phyloP scores from a whole-genome alignment of 306 rosid genomes.

The Quercus ilex region DNA sequence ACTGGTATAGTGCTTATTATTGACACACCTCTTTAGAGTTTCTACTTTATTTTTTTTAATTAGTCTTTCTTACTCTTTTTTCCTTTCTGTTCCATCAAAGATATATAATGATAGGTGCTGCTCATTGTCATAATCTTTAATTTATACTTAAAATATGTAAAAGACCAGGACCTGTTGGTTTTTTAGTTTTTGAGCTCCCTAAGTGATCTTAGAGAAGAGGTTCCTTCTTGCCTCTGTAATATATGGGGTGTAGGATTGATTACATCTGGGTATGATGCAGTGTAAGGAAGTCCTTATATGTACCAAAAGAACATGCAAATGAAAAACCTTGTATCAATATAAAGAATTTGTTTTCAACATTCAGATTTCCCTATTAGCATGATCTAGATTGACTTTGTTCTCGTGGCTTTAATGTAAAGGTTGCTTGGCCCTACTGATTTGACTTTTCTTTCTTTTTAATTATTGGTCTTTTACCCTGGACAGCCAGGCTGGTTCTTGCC shows the following conservation, averaged over 20 bases:
- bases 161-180: neutral
- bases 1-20: constrained; percentile 59
- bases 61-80: neutral
- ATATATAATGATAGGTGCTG: constrained; percentile 11
- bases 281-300: constrained; percentile 7
- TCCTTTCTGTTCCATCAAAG: neutral
- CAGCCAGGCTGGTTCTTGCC: constrained; percentile 99
- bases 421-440: constrained; percentile 27
- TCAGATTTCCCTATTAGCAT: neutral
- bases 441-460: constrained; percentile 23
- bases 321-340: neutral
- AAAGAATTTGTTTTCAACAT: neutral
- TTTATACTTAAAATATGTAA: constrained; percentile 15
- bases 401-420: neutral
- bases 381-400: constrained; percentile 4
- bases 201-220: neutral
- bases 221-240: neutral
- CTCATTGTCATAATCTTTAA: constrained; percentile 5
- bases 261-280: constrained; percentile 8
- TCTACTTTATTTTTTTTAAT: neutral
- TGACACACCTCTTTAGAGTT: constrained; percentile 1
- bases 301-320: constrained; percentile 17
- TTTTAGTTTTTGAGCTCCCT: neutral
- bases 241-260: constrained; percentile 1
- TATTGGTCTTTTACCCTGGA: constrained; percentile 30